Base-by-base conservation (phyloP, 176 grass and related monocot species). In the Miscanthus lutarioriparius region DNA sequence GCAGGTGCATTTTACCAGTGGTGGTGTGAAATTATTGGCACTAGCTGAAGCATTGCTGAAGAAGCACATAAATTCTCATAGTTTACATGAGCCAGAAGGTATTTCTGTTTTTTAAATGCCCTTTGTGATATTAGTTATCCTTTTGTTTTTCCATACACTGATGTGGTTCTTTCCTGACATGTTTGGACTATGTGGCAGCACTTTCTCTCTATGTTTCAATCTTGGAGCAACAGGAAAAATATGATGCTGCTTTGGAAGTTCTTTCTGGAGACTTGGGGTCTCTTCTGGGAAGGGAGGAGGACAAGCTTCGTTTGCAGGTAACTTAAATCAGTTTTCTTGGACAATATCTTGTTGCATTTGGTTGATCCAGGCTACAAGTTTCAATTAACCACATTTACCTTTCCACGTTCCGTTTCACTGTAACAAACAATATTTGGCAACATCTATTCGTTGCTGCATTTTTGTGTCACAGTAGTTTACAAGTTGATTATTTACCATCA, bases 41-140 rank as follows among this genome's bases (percentile, higher is more conserved):
- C 77, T 97, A 40, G 91, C 94, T 43, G 94, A 97, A 86, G 94
- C 89, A 20, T 89, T 97, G 86, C 87, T 97, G 16, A 97, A 93
- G 84, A 97, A 97, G 72, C 94, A 97, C 84, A 97, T 93, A 67
- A 91, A 6, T 91, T 91, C 84, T 33, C 91, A 92, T 89, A 91
- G 91, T 82, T 93, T 96, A 82, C 94, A 96, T 89, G 94, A 93
- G 56, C 91, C 94, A 58, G 94, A 96, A 96, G 94, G 94, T 96
- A 83, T 76, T 77, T 76, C 14, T 82, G 22, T 49, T 87, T 85
- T 64, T 86, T 41, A 75, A 72, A 71, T 84, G 37, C 15, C 35
- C 38, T 76, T 72, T 63, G 75, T 4, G 11, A 67, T 39, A 19
- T 51, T 87, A 23, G 22, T n/a, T 32, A 5, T 32, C 71, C 6